These are phyloP conservation scores for Flaveria brownii DNA, from an alignment of 129 eudicot species.

Conservation along the genomic window DNA sequence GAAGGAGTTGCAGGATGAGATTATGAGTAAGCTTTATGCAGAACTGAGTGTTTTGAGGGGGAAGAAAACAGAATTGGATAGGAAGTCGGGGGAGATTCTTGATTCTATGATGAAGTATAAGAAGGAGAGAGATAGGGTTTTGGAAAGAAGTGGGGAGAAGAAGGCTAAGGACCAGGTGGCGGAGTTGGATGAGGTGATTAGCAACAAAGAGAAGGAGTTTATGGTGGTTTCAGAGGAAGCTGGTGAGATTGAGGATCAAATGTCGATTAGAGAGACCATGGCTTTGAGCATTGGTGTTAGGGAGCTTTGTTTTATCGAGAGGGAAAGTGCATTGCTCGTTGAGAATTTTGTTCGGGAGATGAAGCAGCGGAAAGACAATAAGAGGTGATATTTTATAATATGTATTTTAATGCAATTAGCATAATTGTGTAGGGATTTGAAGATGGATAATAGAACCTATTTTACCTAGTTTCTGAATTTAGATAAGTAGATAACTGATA, in stretches of 20 bases:
- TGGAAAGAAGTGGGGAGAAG: constrained; percentile 26
- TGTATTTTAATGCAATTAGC: neutral
- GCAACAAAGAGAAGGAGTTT: constrained; percentile 46
- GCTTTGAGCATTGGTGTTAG: constrained; percentile 63
- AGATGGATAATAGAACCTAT: neutral
- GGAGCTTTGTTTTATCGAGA: constrained; percentile 72
- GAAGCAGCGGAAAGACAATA: constrained; percentile 39
- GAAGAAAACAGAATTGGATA: constrained; percentile 30
- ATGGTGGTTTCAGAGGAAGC: constrained; percentile 47
- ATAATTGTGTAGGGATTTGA: neutral
- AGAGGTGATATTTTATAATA: constrained; percentile 39
- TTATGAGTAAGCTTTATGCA: constrained; percentile 46
- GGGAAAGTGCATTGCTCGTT: constrained; percentile 62
- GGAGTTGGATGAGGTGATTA: constrained; percentile 47
- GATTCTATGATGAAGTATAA: constrained; percentile 25
- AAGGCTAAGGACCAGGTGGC: constrained; percentile 33
- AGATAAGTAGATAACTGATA: neutral
- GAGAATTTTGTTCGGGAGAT: constrained; percentile 48
- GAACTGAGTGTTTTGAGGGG: constrained; percentile 49
- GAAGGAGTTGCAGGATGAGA: constrained; percentile 54
- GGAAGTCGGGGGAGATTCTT: constrained; percentile 31
- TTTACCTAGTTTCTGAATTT: neutral
- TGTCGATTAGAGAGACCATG: constrained; percentile 53
- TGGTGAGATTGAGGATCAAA: constrained; percentile 60
- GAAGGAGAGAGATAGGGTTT: constrained; percentile 46